Evolutionary conservation across 306 rosid species (phyloP).

Genomic region (Cicer pinnatifidum): DNA sequence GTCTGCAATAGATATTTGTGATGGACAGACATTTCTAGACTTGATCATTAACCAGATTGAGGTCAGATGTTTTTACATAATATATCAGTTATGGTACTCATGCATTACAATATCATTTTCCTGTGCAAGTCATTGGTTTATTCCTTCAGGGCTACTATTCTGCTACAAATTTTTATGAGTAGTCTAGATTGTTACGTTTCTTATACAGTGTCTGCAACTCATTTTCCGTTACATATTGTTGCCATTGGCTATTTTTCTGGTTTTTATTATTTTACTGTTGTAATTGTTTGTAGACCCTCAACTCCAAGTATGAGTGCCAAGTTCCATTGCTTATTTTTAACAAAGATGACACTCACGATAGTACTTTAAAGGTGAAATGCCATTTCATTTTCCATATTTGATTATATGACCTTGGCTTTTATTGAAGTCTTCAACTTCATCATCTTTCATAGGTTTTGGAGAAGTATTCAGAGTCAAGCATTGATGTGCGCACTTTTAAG

Average conservation of each 20-base stretch:
- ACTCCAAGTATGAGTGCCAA: conserved; percentile 60
- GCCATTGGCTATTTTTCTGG: conserved; percentile 9
- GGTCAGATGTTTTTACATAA: conserved; percentile 48
- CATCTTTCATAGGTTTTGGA: conserved; percentile 54
- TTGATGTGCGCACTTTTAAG: conserved; percentile 57
- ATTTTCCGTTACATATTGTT: conserved; percentile 1
- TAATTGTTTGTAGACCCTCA: conserved; percentile 55
- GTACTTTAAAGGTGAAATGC: conserved; percentile 58
- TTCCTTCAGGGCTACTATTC: neutral
- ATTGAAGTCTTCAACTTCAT: conserved; percentile 43
- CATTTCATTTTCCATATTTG: conserved; percentile 37
- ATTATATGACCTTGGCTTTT: conserved; percentile 28
- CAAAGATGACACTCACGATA: conserved; percentile 55
- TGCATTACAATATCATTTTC: neutral
- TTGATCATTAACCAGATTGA: conserved; percentile 65
- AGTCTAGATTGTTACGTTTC: conserved; percentile 21
- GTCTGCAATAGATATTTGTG: conserved; percentile 52
- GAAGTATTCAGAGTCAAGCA: conserved; percentile 52
- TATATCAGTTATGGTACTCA: conserved; percentile 7
- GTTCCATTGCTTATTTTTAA: conserved; percentile 68
- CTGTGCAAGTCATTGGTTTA: conserved; percentile 16
- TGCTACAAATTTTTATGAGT: conserved; percentile 10
- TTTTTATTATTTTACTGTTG: conserved; percentile 36
- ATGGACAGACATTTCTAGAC: conserved; percentile 64
- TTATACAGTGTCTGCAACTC: neutral